phyloP scores from a whole-genome alignment of 495 filamentous ascomycete species.

The Pseudevernia furfuracea region DNA sequence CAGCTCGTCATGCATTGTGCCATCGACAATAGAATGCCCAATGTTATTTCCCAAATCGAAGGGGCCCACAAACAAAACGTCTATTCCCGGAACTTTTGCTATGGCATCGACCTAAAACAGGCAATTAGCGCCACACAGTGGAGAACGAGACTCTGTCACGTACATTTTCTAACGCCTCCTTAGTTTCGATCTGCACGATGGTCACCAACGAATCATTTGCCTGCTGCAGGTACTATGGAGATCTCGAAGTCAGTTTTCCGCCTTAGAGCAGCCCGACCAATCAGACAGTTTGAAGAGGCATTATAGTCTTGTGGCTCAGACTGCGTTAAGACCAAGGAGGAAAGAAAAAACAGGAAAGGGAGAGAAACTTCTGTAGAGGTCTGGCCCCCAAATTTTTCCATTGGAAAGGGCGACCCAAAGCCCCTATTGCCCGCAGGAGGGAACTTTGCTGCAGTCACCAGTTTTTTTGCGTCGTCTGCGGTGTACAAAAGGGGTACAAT shows the following conservation, averaged over 20 bases:
- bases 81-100: slow-evolving; percentile 59
- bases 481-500: slow-evolving; percentile 60
- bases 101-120: slow-evolving; percentile 52
- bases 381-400: slow-evolving; percentile 51
- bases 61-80: slow-evolving; percentile 72
- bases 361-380: slow-evolving; percentile 38
- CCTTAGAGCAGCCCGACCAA: background rate
- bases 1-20: slow-evolving; percentile 55
- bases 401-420: slow-evolving; percentile 56
- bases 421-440: slow-evolving; percentile 53
- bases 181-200: slow-evolving; percentile 78
- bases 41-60: slow-evolving; percentile 71
- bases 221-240: slow-evolving; percentile 53
- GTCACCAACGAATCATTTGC: slow-evolving; percentile 65
- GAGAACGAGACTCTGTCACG: background rate
- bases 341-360: background rate
- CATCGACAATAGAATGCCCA: slow-evolving; percentile 57
- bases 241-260: background rate
- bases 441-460: slow-evolving; percentile 57
- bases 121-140: slow-evolving; percentile 6
- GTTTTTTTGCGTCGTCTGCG: slow-evolving; percentile 50
- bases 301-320: too few relatives aligned
- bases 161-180: slow-evolving; percentile 57
- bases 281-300: background rate
- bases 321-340: too few relatives aligned